A percentile compares a stretch with the other conserved stretches of the same genome.
Evolutionary conservation across 306 rosid species (phyloP).

Genomic region (Quillaja saponaria): DNA sequence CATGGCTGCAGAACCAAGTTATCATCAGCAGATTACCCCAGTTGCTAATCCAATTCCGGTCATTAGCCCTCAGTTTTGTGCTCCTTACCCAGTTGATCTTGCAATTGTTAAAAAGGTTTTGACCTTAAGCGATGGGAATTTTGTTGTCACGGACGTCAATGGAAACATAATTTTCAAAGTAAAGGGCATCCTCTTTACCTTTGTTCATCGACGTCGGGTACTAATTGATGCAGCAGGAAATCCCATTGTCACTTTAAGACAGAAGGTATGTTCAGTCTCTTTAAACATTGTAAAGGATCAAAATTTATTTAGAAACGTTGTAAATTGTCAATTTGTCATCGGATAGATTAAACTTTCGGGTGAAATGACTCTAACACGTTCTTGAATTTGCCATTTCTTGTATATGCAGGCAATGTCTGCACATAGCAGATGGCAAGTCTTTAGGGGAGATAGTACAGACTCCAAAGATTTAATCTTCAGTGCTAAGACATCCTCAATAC

Average conservation of each 20-base stretch:
- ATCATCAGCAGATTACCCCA: no score
- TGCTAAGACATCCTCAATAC: slow-evolving; percentile 35
- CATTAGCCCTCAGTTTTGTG: slow-evolving; percentile 44
- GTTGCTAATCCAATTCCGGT: slow-evolving; percentile 22
- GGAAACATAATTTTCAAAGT: slow-evolving; percentile 52
- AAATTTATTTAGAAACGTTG: no score
- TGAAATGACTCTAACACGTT: no score
- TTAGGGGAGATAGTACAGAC: slow-evolving; percentile 49
- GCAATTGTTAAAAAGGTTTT: slow-evolving; percentile 41
- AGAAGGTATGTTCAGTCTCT: slow-evolving; percentile 38
- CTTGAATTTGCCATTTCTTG: no score
- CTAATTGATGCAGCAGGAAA: slow-evolving; percentile 46
- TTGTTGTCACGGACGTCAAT: slow-evolving; percentile 45
- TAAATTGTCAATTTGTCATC: no score
- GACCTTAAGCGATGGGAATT: slow-evolving; percentile 36
- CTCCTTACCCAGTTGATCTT: slow-evolving; percentile 42
- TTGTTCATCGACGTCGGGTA: slow-evolving; percentile 41
- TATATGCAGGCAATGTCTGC: slow-evolving; percentile 31
- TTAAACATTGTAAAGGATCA: no score
- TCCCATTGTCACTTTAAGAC: slow-evolving; percentile 39
- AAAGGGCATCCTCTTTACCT: slow-evolving; percentile 23
- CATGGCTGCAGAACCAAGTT: no score
- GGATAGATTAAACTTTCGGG: no score
- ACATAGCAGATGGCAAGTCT: slow-evolving; percentile 56
- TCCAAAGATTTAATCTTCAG: slow-evolving; percentile 38